Base-by-base conservation (phyloP, 108 stramenopile genomes). In the Tribonema minus region DNA sequence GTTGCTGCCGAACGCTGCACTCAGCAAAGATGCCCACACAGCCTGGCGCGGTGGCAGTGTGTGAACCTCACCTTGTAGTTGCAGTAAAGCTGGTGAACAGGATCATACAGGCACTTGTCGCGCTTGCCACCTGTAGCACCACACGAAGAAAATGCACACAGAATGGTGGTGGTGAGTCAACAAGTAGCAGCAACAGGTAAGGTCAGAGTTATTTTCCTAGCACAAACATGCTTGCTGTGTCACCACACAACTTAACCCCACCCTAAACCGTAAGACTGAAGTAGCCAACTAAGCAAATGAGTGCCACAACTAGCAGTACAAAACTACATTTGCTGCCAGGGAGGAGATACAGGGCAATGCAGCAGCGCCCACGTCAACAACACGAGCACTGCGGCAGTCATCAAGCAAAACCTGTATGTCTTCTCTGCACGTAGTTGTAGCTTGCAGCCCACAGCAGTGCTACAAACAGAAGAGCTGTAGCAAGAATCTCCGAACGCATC, bases 91-190 rank as follows among this genome's bases (percentile, higher is more conserved):
- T 87, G 25, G 97, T 95, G 84, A 94, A 94, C 27, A 98, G 83
- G 69, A 95, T 92, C 97, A 98, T 98, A 61, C 87, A 85, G 0
- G 93, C 92, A 4, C 90, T 89, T 27, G 91, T 87, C 20, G 93
- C 93, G 15, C 90, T 88, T 0, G 92, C 88, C 71, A 98, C 94
- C 60, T 29, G 30, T 29, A 39, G 3, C 1, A 29, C 0, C 26
- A 0, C n/a, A 30, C 7, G 7, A 38, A 29, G 1, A 38, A n/a
- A 25, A 40, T 33, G 2, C 0, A 3, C 3, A 63, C 7, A 63
- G 20, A 63, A 34, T 33, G 5, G 40, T 12, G 40, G 7, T 12
- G 12, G 12, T 41, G 40, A 5, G 5, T 5, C 9, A 63, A 63
- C 1, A 28, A 62, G 12, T 32, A 66, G 37, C 1, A 26, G 27